phyloP scores from a whole-genome alignment of 108 stramenopile genomes.

The Seminavis robusta region DNA sequence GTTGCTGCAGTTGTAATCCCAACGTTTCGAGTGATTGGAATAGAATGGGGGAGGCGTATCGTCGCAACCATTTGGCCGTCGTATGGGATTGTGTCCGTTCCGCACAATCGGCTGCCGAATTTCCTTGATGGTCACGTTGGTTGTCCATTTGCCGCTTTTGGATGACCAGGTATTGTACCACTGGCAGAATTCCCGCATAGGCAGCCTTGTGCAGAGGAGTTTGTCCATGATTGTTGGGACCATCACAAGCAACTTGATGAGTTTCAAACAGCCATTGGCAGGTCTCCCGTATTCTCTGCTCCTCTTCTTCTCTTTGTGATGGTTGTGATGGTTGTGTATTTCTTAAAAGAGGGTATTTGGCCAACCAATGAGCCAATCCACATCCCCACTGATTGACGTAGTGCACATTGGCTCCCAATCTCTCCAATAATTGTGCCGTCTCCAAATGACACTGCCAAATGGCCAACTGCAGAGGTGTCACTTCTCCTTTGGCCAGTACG shows the following conservation, averaged over 20 bases:
- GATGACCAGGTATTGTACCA: slow-evolving; percentile 13
- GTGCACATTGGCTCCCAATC: slow-evolving; percentile 11
- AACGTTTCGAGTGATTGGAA: not conserved
- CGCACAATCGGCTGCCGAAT: slow-evolving; percentile 38
- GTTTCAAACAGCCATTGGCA: slow-evolving; percentile 3
- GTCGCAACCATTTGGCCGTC: slow-evolving; percentile 19
- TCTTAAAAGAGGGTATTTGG: slow-evolving; percentile 18
- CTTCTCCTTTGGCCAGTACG: slow-evolving; percentile 20
- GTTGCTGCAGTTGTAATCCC: slow-evolving; percentile 9
- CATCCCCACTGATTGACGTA: slow-evolving; percentile 40
- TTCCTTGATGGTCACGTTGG: slow-evolving; percentile 18
- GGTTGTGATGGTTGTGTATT: no score
- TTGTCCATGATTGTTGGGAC: slow-evolving; percentile 34
- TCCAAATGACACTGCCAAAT: slow-evolving; percentile 35
- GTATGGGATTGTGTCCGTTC: slow-evolving; percentile 16
- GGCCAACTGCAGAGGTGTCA: slow-evolving; percentile 43
- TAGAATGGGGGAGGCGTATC: slow-evolving; percentile 13
- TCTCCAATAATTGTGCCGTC: slow-evolving; percentile 4
- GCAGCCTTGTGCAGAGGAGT: slow-evolving; percentile 39
- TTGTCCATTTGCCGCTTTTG: slow-evolving; percentile 2
- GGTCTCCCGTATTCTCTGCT: not conserved
- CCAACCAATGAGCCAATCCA: slow-evolving; percentile 32
- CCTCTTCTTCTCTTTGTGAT: no score
- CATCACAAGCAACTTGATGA: not conserved
- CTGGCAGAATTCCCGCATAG: slow-evolving; percentile 21